Evolutionary conservation across 495 filamentous ascomycete species (phyloP), one percentile per base, ranked within the genome.

Genomic region (Niebla homalea): DNA sequence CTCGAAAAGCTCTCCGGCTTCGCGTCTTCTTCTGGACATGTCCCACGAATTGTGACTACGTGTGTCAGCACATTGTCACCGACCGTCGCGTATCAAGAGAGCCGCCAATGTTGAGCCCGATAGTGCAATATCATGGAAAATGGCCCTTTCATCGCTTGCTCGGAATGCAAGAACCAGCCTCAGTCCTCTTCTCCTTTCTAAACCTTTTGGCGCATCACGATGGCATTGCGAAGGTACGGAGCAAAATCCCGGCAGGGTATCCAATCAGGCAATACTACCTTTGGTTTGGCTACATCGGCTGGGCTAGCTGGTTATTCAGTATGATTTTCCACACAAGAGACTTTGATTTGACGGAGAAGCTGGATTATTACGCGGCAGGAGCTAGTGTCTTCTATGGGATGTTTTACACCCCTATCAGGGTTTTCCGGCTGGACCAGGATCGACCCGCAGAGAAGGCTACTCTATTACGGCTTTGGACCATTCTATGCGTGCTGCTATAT

Each of bases 91-190:
- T 86, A 44, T 70, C 76, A 36, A 73, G 77, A 57, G 73, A 79
- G 42, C 77, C 77, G 26, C 78, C 79, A 14, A 75, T 77, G 66
- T 64, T 75, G 37, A 70, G 75, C 25, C 77, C 85, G 3, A 63
- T 94, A 23, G 80, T 89, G 36, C 92, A 98, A 70, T 98, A 85
- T 72, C 89, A 98, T 71, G 92, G 93, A n/a, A 98, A 98, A 77
- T 98, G 92, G 92, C 92, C 92, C 25, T 98, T 98, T 72, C 71
- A 77, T 55, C 81, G 92, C 52, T 72, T 95, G 52, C 65, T 94
- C 16, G 92, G 92, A 58, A 81, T 95, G 69, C 92, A 98, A 69
- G 92, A 98, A 70, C 87, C 89, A 53, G 86, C 85, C 66, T 85
- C 80, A 29, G 92, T 97, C 48, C 70, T 97, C 53, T 98, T 97